Evolutionary conservation across 1,284 basidiomycete species (phyloP).

Genomic region (Malassezia pachydermatis): DNA sequence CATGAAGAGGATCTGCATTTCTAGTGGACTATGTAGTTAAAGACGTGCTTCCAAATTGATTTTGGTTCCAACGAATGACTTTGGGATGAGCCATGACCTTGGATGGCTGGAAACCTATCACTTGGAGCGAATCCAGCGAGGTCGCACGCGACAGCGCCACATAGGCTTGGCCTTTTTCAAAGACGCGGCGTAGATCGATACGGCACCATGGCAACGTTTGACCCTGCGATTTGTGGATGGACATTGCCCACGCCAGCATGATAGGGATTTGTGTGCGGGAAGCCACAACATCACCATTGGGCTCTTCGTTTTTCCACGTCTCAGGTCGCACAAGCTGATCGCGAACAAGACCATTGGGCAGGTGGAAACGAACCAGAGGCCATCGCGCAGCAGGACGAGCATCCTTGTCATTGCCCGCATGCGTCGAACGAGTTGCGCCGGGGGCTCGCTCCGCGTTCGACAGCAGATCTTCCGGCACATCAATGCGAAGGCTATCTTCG

Average conservation of each 20-base stretch:
- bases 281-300: slow-evolving; percentile 45
- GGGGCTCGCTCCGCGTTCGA: slow-evolving; percentile 22
- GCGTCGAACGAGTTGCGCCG: slow-evolving; percentile 6
- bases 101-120: slow-evolving; percentile 60
- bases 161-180: slow-evolving; percentile 62
- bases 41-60: too few relatives aligned
- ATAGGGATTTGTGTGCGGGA: slow-evolving; percentile 41
- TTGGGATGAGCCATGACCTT: slow-evolving; percentile 41
- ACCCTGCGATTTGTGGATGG: slow-evolving; percentile 47
- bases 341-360: slow-evolving; percentile 27
- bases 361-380: slow-evolving; percentile 39
- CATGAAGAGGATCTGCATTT: slow-evolving; percentile 30
- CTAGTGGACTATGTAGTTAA: slow-evolving; percentile 11
- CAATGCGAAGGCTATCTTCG: slow-evolving; percentile 38
- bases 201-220: slow-evolving; percentile 43
- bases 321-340: slow-evolving; percentile 35
- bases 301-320: slow-evolving; percentile 49
- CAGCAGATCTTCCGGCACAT: slow-evolving; percentile 38
- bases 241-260: slow-evolving; percentile 46
- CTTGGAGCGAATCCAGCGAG: slow-evolving; percentile 77
- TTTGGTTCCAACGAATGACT: slow-evolving; percentile 34
- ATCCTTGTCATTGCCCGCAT: neutral
- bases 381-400: slow-evolving; percentile 12
- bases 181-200: slow-evolving; percentile 40
- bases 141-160: slow-evolving; percentile 93